Percentiles rank a stretch among this genome's conserved stretches.
Conservation (phyloP, 495 filamentous ascomycete species). For the Antarctomyces pellizariae region DNA sequence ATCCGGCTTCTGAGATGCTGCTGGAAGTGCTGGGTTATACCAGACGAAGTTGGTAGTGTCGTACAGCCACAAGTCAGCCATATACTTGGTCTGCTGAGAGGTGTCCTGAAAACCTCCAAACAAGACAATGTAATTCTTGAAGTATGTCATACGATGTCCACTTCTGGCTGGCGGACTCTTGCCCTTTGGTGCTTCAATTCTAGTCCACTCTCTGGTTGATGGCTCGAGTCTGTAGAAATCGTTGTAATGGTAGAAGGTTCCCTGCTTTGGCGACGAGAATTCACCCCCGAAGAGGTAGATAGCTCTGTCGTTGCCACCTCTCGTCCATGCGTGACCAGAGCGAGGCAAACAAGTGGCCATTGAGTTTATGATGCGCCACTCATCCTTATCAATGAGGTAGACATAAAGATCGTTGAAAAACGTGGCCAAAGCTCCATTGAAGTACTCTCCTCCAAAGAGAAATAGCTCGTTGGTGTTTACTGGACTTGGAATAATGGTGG, state of each 20-base stretch:
- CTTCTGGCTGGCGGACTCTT: slow-evolving; percentile 74
- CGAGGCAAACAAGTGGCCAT: slow-evolving; percentile 82
- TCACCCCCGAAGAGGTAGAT: slow-evolving; percentile 81
- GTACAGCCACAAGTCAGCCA: slow-evolving; percentile 42
- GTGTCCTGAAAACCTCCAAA: slow-evolving; percentile 91
- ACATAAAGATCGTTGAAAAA: slow-evolving; percentile 61
- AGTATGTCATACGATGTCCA: slow-evolving; percentile 89
- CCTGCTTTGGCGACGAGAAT: slow-evolving; percentile 69
- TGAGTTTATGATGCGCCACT: slow-evolving; percentile 72
- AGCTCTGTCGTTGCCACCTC: slow-evolving; percentile 54
- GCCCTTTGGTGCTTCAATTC: slow-evolving; percentile 68
- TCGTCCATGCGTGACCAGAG: slow-evolving; percentile 79
- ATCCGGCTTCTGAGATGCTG: slow-evolving; percentile 67
- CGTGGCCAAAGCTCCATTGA: slow-evolving; percentile 36
- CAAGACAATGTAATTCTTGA: slow-evolving; percentile 58
- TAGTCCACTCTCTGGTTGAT: slow-evolving; percentile 62
- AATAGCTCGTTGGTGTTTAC: slow-evolving; percentile 74
- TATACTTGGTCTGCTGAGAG: slow-evolving; percentile 74
- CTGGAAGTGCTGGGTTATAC: slow-evolving; percentile 45
- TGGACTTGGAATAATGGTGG: slow-evolving; percentile 63
- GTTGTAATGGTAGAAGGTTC: slow-evolving; percentile 97
- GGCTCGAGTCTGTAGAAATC: slow-evolving; percentile 91
- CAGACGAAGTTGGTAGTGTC: slow-evolving; percentile 49
- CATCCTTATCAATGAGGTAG: slow-evolving; percentile 64
- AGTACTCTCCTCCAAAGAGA: slow-evolving; percentile 64